These are phyloP conservation scores for Suhomyces emberorum DNA, from an alignment of 805 yeast species.

Conservation along the genomic window DNA sequence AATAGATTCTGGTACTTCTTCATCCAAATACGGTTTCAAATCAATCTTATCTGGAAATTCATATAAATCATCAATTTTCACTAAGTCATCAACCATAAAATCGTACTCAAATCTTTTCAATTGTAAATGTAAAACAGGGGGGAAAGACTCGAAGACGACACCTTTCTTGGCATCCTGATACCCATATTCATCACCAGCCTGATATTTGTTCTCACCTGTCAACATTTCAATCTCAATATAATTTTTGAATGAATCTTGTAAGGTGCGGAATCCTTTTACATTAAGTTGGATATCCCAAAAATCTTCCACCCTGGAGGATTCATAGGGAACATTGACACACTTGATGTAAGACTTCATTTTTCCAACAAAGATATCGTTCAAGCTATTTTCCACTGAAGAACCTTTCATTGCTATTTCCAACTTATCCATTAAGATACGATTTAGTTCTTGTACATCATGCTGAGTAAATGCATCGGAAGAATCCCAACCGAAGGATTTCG, in stretches of 20 bases:
- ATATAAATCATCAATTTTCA: slow-evolving; percentile 87
- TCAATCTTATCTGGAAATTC: slow-evolving; percentile 86
- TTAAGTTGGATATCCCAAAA: slow-evolving; percentile 98
- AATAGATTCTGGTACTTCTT: slow-evolving; percentile 39
- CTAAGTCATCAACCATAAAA: slow-evolving; percentile 80
- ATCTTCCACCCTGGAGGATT: slow-evolving; percentile 87
- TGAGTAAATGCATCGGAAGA: slow-evolving; percentile 92
- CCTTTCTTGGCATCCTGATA: slow-evolving; percentile 96
- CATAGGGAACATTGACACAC: slow-evolving; percentile 90
- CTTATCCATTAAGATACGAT: slow-evolving; percentile 92
- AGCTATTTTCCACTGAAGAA: slow-evolving; percentile 53
- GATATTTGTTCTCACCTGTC: slow-evolving; percentile 94
- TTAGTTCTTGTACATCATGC: slow-evolving; percentile 96
- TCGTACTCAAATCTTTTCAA: slow-evolving; percentile 93
- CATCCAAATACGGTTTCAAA: slow-evolving; percentile 72
- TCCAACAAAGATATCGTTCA: slow-evolving; percentile 88
- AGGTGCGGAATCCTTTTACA: slow-evolving; percentile 74
- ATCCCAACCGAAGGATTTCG: slow-evolving; percentile 97
- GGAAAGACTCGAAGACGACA: slow-evolving; percentile 85
- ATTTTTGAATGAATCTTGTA: slow-evolving; percentile 75
- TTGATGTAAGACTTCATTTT: slow-evolving; percentile 93
- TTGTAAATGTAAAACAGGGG: slow-evolving; percentile 90
- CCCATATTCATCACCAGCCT: slow-evolving; percentile 80
- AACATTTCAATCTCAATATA: slow-evolving; percentile 86
- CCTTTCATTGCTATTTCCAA: slow-evolving; percentile 90